Evolutionary conservation across 805 yeast species (phyloP).

Genomic region (Saturnispora silvae): DNA sequence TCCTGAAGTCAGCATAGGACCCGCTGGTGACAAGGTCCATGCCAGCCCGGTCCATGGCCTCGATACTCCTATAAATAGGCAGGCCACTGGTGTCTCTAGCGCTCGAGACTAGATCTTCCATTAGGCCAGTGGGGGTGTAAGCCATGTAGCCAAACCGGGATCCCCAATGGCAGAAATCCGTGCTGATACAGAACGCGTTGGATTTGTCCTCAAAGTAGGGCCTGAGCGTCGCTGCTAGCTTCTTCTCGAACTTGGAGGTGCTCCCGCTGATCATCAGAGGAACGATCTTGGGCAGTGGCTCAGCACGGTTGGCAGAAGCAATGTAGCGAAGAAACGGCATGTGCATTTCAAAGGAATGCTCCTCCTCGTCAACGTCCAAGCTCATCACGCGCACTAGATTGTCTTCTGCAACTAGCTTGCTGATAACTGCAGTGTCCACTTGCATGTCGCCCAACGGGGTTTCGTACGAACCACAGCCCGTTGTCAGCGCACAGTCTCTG

Average conservation of each 20-base stretch:
- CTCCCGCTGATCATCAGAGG: conserved; percentile 75
- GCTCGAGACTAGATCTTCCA: conserved; percentile 11
- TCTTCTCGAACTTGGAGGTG: conserved; percentile 32
- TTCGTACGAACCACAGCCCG: conserved; percentile 44
- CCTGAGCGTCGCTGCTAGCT: conserved; percentile 37
- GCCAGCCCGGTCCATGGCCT: conserved; percentile 57
- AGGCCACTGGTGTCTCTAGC: conserved; percentile 8
- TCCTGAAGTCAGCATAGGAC: conserved; percentile 47
- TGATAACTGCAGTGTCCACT: conserved; percentile 45
- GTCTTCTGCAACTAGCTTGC: conserved; percentile 24
- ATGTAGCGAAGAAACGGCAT: conserved; percentile 58
- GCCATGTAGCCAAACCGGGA: conserved; percentile 47
- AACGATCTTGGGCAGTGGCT: conserved; percentile 32
- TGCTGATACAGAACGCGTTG: conserved; percentile 67
- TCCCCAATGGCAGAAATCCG: conserved; percentile 97
- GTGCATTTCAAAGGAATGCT: conserved; percentile 94
- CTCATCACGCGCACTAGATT: conserved; percentile 48
- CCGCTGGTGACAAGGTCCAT: conserved; percentile 54
- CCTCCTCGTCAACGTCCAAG: conserved; percentile 57
- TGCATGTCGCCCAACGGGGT: conserved; percentile 77
- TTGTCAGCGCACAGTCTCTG: conserved; percentile 43
- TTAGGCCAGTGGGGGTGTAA: conserved; percentile 33
- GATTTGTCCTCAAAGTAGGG: conserved; percentile 44
- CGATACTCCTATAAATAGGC: conserved; percentile 59
- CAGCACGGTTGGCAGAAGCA: conserved; percentile 25